These are phyloP conservation scores for Diplosphaera chodatii DNA, from an alignment of 139 green algal genomes.

Conservation along the genomic window DNA sequence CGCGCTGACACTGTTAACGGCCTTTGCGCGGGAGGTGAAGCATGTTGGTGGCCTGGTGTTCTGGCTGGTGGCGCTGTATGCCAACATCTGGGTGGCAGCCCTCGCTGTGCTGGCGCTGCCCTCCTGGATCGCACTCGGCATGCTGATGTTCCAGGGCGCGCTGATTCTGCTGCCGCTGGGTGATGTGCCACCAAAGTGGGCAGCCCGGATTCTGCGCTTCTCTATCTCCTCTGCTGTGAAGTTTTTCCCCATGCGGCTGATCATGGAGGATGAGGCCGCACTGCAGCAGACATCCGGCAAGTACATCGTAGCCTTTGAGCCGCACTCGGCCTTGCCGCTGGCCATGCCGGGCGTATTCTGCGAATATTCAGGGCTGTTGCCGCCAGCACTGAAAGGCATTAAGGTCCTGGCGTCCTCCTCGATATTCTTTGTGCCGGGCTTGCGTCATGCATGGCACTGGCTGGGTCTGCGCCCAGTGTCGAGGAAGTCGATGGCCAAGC, in stretches of 20 bases:
- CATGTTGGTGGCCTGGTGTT: not conserved
- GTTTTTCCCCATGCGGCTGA: not conserved
- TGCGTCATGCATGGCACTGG: slow-evolving; percentile 71
- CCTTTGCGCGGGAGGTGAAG: not conserved
- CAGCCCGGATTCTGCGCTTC: not conserved
- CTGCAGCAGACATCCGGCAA: not conserved
- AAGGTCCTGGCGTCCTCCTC: slow-evolving; percentile 20
- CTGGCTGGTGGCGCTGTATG: not conserved
- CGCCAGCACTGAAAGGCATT: not conserved
- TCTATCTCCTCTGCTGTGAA: not conserved
- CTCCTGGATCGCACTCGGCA: not conserved
- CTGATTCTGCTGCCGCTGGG: not conserved
- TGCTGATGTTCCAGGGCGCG: not conserved
- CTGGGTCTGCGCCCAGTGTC: slow-evolving; percentile 20
- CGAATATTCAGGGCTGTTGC: not conserved
- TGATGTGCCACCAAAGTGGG: not conserved
- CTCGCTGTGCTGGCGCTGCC: not conserved
- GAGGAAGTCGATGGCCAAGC: not conserved
- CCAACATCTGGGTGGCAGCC: not conserved
- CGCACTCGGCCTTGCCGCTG: slow-evolving; percentile 37
- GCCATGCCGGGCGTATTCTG: slow-evolving; percentile 32
- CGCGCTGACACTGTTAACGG: not conserved
- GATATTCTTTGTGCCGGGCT: slow-evolving; percentile 43
- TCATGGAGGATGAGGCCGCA: not conserved
- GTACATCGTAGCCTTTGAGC: slow-evolving; percentile 24